Conservation (phyloP, 208 protist species). For the Crithidia sp. region DNA sequence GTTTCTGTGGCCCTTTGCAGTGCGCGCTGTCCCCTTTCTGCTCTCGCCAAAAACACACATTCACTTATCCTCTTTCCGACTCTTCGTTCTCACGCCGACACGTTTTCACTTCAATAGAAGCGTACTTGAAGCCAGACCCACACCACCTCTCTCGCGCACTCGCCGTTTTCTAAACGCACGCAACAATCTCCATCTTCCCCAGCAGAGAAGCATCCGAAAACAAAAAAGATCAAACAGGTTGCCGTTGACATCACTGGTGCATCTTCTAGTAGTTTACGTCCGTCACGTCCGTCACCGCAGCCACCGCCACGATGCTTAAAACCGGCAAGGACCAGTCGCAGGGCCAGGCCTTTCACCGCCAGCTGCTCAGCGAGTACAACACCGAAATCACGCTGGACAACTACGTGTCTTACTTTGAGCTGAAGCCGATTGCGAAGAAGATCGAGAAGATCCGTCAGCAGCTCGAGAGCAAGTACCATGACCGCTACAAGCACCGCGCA, state of each 20-base stretch:
- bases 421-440: conserved; percentile 80
- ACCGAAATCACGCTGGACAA: conserved; percentile 83
- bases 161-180: background rate
- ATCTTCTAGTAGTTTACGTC: too few relatives aligned
- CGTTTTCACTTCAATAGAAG: too few relatives aligned
- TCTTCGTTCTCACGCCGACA: too few relatives aligned
- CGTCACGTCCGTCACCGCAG: too few relatives aligned
- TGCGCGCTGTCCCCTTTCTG: too few relatives aligned
- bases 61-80: too few relatives aligned
- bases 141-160: background rate
- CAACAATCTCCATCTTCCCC: background rate
- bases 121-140: too few relatives aligned
- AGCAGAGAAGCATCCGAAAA: background rate
- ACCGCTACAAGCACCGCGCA: conserved; percentile 20
- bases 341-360: conserved; percentile 80
- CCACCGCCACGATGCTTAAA: conserved; percentile 41
- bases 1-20: too few relatives aligned
- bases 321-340: conserved; percentile 74
- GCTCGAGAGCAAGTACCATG: conserved; percentile 28
- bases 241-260: too few relatives aligned
- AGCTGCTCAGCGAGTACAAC: conserved; percentile 86
- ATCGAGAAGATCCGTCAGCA: conserved; percentile 58
- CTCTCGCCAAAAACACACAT: too few relatives aligned
- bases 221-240: background rate
- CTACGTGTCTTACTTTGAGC: conserved; percentile 83